Evolutionary conservation across 495 filamentous ascomycete genomes (phyloP).

Genomic region (Aspergillus olivimuriae): DNA sequence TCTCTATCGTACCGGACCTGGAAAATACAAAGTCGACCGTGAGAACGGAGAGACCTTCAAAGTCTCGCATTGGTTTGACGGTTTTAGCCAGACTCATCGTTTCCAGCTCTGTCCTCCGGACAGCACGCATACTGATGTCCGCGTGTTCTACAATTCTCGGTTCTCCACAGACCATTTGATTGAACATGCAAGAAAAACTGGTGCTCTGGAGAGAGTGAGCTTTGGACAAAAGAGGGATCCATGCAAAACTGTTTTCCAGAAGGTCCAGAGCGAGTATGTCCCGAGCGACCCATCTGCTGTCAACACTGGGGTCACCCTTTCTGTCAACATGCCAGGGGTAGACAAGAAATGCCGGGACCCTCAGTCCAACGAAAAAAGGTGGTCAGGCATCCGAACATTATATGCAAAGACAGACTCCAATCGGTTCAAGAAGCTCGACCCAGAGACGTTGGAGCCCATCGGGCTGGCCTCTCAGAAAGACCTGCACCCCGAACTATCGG

Average conservation of each 20-base stretch:
- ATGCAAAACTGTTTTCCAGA: slow-evolving; percentile 60
- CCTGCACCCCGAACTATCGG: slow-evolving; percentile 61
- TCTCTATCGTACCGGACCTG: slow-evolving; percentile 69
- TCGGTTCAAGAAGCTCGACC: slow-evolving; percentile 54
- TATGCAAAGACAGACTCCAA: slow-evolving; percentile 56
- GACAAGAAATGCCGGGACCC: background rate
- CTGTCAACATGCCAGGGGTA: slow-evolving; percentile 50
- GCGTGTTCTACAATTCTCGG: slow-evolving; percentile 68
- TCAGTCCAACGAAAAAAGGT: slow-evolving; percentile 7
- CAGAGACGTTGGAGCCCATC: slow-evolving; percentile 64
- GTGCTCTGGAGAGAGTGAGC: slow-evolving; percentile 34
- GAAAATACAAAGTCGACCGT: slow-evolving; percentile 49
- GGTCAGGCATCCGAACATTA: slow-evolving; percentile 39
- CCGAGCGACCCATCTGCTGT: slow-evolving; percentile 18
- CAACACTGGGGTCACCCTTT: slow-evolving; percentile 59
- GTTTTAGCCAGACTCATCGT: slow-evolving; percentile 66
- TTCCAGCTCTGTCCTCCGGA: slow-evolving; percentile 54
- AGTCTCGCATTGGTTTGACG: slow-evolving; percentile 72
- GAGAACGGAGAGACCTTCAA: slow-evolving; percentile 49
- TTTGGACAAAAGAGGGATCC: slow-evolving; percentile 65
- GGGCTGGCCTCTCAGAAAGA: slow-evolving; percentile 47
- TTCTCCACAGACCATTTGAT: slow-evolving; percentile 51
- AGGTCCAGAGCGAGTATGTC: slow-evolving; percentile 52
- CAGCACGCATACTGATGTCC: slow-evolving; percentile 16
- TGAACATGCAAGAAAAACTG: slow-evolving; percentile 47